These are phyloP conservation scores for Populus deltoides DNA, from an alignment of 345 rosid genomes.

Conservation along the genomic window DNA sequence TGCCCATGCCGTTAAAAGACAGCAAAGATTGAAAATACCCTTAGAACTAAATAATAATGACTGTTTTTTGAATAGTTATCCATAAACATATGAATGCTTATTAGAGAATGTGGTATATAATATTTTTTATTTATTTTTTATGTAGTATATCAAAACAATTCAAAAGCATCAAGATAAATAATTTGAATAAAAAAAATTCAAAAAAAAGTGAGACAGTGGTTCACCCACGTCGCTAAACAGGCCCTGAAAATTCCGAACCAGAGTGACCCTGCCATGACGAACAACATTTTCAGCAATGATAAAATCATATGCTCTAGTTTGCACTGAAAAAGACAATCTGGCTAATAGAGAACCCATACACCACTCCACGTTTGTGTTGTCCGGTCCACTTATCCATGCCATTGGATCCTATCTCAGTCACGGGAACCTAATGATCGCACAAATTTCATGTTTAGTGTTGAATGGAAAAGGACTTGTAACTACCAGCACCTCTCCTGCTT, in stretches of 20 bases:
- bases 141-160: too few relatives aligned
- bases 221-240: too few relatives aligned
- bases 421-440: background rate
- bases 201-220: too few relatives aligned
- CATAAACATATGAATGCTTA: accelerated
- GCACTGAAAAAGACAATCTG: background rate
- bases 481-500: background rate
- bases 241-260: too few relatives aligned
- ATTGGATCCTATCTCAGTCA: background rate
- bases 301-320: background rate
- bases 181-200: too few relatives aligned
- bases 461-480: background rate
- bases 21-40: accelerated
- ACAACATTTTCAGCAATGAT: background rate
- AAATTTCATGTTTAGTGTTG: background rate
- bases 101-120: too few relatives aligned
- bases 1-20: accelerated
- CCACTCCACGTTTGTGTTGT: background rate
- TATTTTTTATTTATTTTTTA: too few relatives aligned
- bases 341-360: background rate
- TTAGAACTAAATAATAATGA: too few relatives aligned
- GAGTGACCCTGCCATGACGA: too few relatives aligned
- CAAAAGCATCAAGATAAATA: too few relatives aligned
- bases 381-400: background rate
- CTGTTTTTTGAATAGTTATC: too few relatives aligned